Conservation (phyloP, 208 protist genomes). For the Naegleria fowleri region DNA sequence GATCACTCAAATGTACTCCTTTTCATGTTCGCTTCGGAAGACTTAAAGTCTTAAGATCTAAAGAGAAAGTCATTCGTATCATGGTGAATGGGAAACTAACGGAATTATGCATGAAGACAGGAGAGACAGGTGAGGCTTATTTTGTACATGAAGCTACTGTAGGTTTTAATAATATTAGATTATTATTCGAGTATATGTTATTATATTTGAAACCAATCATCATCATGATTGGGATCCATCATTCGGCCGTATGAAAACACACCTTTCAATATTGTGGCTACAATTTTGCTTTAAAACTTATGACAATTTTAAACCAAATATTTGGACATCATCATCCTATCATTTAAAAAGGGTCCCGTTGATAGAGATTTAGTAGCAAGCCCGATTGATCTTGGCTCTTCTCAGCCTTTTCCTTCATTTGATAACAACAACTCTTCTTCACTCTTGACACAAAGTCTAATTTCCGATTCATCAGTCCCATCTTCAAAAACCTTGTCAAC, state of each 20-base stretch:
- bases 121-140: conserved; percentile 81
- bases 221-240: too few relatives aligned
- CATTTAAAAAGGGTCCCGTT: not conserved
- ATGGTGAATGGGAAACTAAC: conserved; percentile 80
- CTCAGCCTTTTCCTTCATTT: too few relatives aligned
- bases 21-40: conserved; percentile 96
- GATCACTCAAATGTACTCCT: conserved; percentile 78
- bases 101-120: conserved; percentile 85
- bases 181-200: too few relatives aligned
- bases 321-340: too few relatives aligned
- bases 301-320: not conserved
- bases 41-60: conserved; percentile 71
- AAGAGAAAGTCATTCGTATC: conserved; percentile 73
- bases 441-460: too few relatives aligned
- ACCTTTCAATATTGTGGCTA: too few relatives aligned
- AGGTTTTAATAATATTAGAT: too few relatives aligned
- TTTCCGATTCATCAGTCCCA: not conserved
- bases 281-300: too few relatives aligned
- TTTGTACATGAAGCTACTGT: conserved; percentile 58
- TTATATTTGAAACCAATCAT: too few relatives aligned
- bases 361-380: not conserved
- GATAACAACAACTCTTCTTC: too few relatives aligned
- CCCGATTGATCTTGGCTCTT: not conserved
- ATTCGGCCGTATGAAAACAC: too few relatives aligned
- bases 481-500: not conserved